phyloP scores from a whole-genome alignment of 176 grass and related monocot species.

The Poa pratensis region DNA sequence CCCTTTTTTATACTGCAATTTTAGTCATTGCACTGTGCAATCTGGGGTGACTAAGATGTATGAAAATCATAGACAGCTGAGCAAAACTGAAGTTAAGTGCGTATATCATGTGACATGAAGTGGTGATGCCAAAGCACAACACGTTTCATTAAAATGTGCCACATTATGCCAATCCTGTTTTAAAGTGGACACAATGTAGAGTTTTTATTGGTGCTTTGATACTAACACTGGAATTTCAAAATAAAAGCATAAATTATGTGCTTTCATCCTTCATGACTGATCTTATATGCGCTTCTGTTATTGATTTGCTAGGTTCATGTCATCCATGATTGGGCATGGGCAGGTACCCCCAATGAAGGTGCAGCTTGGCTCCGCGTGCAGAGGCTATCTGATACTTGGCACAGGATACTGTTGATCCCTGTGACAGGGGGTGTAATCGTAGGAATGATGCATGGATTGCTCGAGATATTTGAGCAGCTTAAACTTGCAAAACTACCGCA shows the following conservation, averaged over 20 bases:
- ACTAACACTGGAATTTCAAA: slow-evolving; percentile 6
- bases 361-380: slow-evolving; percentile 96
- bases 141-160: not conserved
- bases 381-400: slow-evolving; percentile 89
- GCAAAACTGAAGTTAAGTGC: not conserved
- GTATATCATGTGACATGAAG: not conserved
- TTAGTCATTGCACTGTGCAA: not conserved
- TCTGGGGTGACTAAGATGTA: not conserved
- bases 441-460: slow-evolving; percentile 95
- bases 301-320: slow-evolving; percentile 80
- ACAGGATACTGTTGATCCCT: slow-evolving; percentile 92
- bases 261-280: slow-evolving; percentile 48
- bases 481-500: slow-evolving; percentile 59
- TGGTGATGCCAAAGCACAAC: not conserved
- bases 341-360: slow-evolving; percentile 91
- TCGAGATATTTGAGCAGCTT: slow-evolving; percentile 90
- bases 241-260: slow-evolving; percentile 16
- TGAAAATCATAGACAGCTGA: not conserved
- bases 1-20: not conserved
- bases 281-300: slow-evolving; percentile 42
- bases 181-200: not conserved
- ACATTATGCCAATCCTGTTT: not conserved
- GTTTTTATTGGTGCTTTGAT: not conserved
- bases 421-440: slow-evolving; percentile 93
- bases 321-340: slow-evolving; percentile 98